Evolutionary conservation across 2,329 filamentous ascomycete species (phyloP).

Genomic region (Ascocoryne sarcoides): DNA sequence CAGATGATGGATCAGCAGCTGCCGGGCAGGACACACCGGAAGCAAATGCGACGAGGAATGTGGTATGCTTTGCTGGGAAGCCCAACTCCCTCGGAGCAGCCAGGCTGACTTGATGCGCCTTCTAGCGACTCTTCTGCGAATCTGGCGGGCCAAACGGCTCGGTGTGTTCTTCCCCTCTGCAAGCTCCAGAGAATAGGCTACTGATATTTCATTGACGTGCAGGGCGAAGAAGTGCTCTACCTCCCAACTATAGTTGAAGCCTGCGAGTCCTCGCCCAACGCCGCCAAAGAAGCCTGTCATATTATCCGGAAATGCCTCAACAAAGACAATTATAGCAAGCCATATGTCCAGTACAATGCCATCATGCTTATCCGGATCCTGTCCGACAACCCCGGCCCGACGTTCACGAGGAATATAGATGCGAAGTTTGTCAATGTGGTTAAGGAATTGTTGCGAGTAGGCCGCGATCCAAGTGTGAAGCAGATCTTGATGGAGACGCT

Average conservation of each 20-base stretch:
- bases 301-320: constrained; percentile 76
- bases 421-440: constrained; percentile 69
- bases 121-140: constrained; percentile 78
- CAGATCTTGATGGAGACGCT: constrained; percentile 84
- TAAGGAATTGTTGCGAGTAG: constrained; percentile 64
- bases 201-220: constrained; percentile 12
- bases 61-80: constrained; percentile 42
- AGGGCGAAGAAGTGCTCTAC: constrained; percentile 85
- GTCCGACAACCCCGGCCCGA: constrained; percentile 79
- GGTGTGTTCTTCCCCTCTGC: constrained; percentile 39
- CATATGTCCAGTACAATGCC: constrained; percentile 85
- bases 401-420: constrained; percentile 87
- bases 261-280: constrained; percentile 82
- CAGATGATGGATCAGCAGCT: constrained; percentile 13
- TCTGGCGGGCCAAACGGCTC: constrained; percentile 52
- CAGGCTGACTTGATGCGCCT: constrained; percentile 7
- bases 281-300: constrained; percentile 72
- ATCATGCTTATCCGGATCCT: constrained; percentile 93
- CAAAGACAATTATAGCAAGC: constrained; percentile 55
- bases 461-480: constrained; percentile 66
- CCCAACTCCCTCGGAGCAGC: not conserved
- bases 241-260: constrained; percentile 90
- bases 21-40: constrained; percentile 51
- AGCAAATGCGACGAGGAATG: constrained; percentile 53
- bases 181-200: not conserved